Base-by-base conservation (phyloP, 768 basidiomycete genomes). In the Clitopilus hobsonii region DNA sequence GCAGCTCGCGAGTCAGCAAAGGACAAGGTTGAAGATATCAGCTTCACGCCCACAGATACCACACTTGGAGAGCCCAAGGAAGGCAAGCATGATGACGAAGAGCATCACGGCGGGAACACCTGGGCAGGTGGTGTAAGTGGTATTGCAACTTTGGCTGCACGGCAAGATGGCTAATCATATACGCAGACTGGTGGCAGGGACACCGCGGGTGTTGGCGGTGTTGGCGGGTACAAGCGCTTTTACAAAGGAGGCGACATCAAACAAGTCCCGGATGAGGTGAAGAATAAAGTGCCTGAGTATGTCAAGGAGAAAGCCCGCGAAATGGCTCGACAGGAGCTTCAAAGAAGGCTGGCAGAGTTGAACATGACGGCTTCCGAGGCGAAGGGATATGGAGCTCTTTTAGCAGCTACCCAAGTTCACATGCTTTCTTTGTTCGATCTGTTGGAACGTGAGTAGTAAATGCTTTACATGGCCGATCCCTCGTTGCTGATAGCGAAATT, bases 151-250 rank as follows among this genome's bases (percentile, higher is more conserved):
- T 7, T 56, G 25, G 24, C 55, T 30, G 2, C 36, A 14, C 16
- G 18, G 38, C 10, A 49, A 47, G 3, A 16, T 53, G 3, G 25
- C 41, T 56, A 16, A 48, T 51, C n/a, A 22, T 53, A 14, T 25
- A 16, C 18, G 3, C 26, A 87, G 85, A 82, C 81, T 25, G 85
- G 85, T 26, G 85, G 85, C 8, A 71, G 83, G 22, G 82, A 83
- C 60, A 86, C 85, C 3, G 85, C 85, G 6, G 85, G 85, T 1
- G 67, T 85, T 57, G 85, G 85, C 2, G 85, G 85, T 3, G 71
- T 75, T n/a, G 85, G 84, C 10, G 85, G 85, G 0, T 86, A 85
- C 63, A 86, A 84, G 67, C 79, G 85, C 11, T 62, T 85, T 0
- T 84, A 77, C 65, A 83, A 83, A 59, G 81, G 80, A 11, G 83